A percentile compares a stretch with the other conserved stretches of the same genome.
phyloP scores from a whole-genome alignment of 306 rosid genomes.

The Delonix regia region DNA sequence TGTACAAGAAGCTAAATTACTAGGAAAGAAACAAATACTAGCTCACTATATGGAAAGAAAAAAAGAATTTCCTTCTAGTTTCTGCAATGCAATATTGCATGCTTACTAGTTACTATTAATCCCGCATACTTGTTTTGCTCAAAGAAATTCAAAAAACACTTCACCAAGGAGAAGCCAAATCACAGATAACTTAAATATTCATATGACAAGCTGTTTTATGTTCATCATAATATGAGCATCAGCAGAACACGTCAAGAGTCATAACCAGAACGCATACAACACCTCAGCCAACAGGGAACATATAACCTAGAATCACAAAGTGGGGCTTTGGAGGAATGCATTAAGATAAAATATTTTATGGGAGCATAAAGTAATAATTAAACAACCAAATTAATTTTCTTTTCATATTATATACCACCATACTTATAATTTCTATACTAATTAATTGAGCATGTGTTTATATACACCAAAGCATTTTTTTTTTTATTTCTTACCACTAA shows the following conservation, averaged over 20 bases:
- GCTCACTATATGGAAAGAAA: neutral
- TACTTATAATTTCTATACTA: neutral
- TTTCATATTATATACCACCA: neutral
- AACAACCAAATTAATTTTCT: neutral
- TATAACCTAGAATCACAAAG: neutral
- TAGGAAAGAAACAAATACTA: constrained; percentile 1
- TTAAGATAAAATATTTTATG: neutral
- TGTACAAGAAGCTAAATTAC: neutral
- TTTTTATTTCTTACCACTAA: neutral
- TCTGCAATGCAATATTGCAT: neutral
- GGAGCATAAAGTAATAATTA: neutral
- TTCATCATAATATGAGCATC: neutral
- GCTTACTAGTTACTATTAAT: neutral
- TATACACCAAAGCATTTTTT: neutral
- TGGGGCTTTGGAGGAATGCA: neutral
- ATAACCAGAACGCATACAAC: neutral
- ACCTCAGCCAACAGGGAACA: neutral
- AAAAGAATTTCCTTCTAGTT: neutral
- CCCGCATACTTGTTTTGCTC: neutral
- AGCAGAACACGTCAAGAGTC: neutral
- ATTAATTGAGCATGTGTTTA: neutral
- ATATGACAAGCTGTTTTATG: neutral
- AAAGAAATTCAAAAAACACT: neutral
- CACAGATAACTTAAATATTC: neutral
- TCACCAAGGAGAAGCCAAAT: neutral